These are phyloP conservation scores for Diaporthe amygdali DNA, from an alignment of 2,329 filamentous ascomycete genomes.

Conservation along the genomic window DNA sequence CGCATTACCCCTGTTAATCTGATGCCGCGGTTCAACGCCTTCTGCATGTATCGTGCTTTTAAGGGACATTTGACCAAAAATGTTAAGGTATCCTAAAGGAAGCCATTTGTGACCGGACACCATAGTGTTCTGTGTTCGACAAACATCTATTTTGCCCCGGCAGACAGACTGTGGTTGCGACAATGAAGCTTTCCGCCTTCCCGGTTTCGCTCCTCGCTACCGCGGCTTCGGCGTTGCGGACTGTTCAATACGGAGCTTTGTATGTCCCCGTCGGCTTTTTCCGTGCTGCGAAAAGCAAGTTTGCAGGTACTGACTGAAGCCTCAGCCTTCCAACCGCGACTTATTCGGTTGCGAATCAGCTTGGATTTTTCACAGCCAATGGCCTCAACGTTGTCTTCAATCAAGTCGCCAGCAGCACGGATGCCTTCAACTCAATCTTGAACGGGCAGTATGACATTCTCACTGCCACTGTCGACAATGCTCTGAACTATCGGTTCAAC, in stretches of 20 bases:
- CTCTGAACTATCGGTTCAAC: slow-evolving; percentile 36
- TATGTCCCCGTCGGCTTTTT: slow-evolving; percentile 14
- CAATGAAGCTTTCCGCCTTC: slow-evolving; percentile 2
- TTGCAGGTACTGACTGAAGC: background rate
- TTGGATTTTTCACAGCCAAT: slow-evolving; percentile 35
- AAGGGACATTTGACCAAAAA: background rate
- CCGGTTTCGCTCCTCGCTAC: background rate
- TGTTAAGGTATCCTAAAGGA: background rate
- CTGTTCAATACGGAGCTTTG: slow-evolving; percentile 27
- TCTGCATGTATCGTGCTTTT: background rate
- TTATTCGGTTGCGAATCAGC: slow-evolving; percentile 36
- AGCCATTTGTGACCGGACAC: background rate
- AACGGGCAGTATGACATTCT: slow-evolving; percentile 35
- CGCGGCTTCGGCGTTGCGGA: slow-evolving; percentile 1
- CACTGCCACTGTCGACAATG: slow-evolving; percentile 36
- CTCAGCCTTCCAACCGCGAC: slow-evolving; percentile 30
- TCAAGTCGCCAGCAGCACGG: slow-evolving; percentile 35
- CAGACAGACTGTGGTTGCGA: background rate
- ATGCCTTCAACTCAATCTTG: slow-evolving; percentile 30
- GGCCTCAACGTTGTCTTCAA: slow-evolving; percentile 34
- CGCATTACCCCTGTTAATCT: background rate
- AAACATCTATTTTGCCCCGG: background rate
- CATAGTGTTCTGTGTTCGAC: background rate
- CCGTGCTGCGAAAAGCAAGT: background rate
- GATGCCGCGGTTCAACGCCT: background rate